Evolutionary conservation across 2,329 filamentous ascomycete genomes (phyloP), one percentile per base, ranked within the genome.

Genomic region (Tolypocladium ophioglossoides): DNA sequence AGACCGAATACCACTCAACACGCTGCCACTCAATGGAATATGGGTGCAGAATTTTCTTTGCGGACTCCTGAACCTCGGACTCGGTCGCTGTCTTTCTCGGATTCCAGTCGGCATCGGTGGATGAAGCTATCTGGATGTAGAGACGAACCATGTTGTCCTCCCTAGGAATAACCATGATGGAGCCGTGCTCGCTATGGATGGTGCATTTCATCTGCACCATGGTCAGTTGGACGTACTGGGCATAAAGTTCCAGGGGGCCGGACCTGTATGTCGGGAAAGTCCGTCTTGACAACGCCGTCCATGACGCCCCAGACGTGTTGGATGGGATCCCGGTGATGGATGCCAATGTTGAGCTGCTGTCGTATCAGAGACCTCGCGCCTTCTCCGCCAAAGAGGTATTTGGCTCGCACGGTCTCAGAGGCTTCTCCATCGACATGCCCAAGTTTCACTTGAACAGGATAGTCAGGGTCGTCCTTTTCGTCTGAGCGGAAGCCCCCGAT

Each of bases 391-490:
- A 90, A 85, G 5, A 90, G 71, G 58, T 89, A 87, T 65, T 86
- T 89, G 30, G 85, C 77, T 49, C 78, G 77, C 14, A 89, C 70
- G 0, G 74, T 91, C 71, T 95, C 87, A 39, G 76, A 77, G 10
- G 77, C 73, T 24, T 81, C 82, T 34, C 88, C 88, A 63, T 95
- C 87, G 16, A 91, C 77, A 62, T 91, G 87, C 64, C 86, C 82
- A 50, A 96, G 72, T 55, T 84, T 78, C 32, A 96, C 90, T 59
- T 88, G 79, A 1, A 96, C 87, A 1, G 91, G 91, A 65, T 94
- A 95, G 27, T 83, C 80, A 1, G 76, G 66, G 59, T 84, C 73
- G 5, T 64, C 66, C 44, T 76, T 72, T 60, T 82, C 76, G 58
- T 85, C 77, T 7, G 84, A 80, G 44, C 67, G 74, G 63, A 87